Base-by-base conservation (phyloP, 148 eudicot genomes). In the Rhododendron williamsianum region DNA sequence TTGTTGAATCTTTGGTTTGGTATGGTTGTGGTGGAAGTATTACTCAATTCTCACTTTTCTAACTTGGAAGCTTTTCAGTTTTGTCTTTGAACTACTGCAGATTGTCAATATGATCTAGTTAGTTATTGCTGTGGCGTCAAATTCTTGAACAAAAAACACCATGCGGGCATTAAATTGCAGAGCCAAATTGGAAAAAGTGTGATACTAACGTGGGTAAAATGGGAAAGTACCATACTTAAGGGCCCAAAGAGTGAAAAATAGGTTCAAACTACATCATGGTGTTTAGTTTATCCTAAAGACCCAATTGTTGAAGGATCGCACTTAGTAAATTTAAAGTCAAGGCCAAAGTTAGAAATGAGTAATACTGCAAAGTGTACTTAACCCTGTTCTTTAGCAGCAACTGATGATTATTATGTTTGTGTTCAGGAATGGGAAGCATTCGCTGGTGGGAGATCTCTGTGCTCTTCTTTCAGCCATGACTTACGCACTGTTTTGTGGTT, bases 401-500 rank as follows among this genome's bases (percentile, higher is more conserved):
- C 91, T 92, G 89, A 89, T 84, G 83, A 87, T 91, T 9, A 46
- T 10, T 86, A 86, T 49, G 84, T 86, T 85, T 84, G 86, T 88
- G n/a, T 89, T 81, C 89, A 95, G 97, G 81, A 87, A 82, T 76
- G 92, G 93, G 83, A 86, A 93, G 80, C 98, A 92, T 80, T 91
- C 98, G 25, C 94, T 95, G 67, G 80, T 87, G 41, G 98, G 98
- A 46, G 98, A 95, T 89, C 91, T 95, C 52, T 95, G 94, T 89
- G 97, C 97, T 82, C 97, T 95, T 87, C 92, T 94, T 81, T 94
- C 98, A 76, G 98, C 98, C 81, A 60, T 95, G 88, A 84, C 92
- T 38, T 95, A 94, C 89, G 97, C 95, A 51, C 91, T 95, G 51
- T 95, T 95, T 90, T 94, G 96, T 73, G 98, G 98, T 95, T 30